Evolutionary conservation across 805 yeast genomes (phyloP), one percentile per base, ranked within the genome.

Genomic region (Metschnikowia drakensbergensis): DNA sequence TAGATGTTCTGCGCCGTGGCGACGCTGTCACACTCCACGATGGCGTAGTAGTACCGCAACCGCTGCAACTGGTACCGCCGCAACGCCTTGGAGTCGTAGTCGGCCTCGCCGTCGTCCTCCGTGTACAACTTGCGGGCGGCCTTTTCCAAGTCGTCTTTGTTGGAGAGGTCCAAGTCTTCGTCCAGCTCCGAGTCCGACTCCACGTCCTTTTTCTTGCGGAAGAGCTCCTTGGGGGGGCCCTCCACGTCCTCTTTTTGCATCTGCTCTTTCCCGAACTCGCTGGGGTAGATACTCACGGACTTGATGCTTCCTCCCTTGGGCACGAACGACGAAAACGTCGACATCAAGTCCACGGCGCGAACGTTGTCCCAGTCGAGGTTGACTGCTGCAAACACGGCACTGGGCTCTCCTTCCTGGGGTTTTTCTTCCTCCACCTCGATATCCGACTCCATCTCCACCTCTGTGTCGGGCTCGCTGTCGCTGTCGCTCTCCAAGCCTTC

Each of bases 361-460:
- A 94, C 77, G 61, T 94, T 87, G 59, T 94, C 99, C 99, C 99
- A 94, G 63, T 94, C 99, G 79, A 94, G 74, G 61, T 94, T 94
- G 29, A 94, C 98, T 1, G 85, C 96, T 0, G 99, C 99, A 60
- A 94, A 74, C 5, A 87, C 73, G 31, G 71, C 72, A 1, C 96
- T 76, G 29, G 96, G 96, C 2, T 92, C 97, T 40, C 96, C 95
- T 44, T 82, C 84, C 42, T 87, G 90, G n/a, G 94, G 86, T 46
- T 80, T 77, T 7, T 70, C 71, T 28, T 73, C 76, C 55, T 80
- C 86, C 8, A 74, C 57, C 54, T 82, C 86, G 25, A 77, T 66
- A 22, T 80, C 86, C 3, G 80, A 72, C 47, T 79, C 83, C 39
- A 71, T 79, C 3, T 74, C 80, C 3, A 50, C 49, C 22, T 74